Evolutionary conservation across 345 rosid genomes (phyloP).

Genomic region (Triadica sebifera): DNA sequence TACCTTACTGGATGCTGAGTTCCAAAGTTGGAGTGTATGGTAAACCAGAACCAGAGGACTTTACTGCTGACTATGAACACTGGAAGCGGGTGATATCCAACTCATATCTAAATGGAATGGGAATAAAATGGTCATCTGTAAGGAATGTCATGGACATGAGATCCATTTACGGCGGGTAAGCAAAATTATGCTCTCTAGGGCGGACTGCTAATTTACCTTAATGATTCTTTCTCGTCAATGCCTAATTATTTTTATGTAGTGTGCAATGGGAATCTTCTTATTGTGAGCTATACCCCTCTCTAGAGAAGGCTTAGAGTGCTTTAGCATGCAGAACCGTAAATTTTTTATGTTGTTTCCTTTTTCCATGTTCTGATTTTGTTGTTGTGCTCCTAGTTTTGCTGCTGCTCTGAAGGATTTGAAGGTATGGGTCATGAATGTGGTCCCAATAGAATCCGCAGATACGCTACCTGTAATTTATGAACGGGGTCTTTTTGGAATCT

Average conservation of each 20-base stretch:
- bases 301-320: background rate
- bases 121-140: conserved; percentile 79
- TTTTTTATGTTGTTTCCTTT: background rate
- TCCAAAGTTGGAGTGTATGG: conserved; percentile 91
- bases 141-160: conserved; percentile 99
- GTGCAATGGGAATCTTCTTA: background rate
- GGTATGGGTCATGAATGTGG: conserved; percentile 95
- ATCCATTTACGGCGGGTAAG: conserved; percentile 93
- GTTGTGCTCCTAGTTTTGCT: conserved; percentile 63
- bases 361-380: conserved; percentile 12
- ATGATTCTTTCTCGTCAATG: background rate
- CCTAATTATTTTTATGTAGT: background rate
- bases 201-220: background rate
- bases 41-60: conserved; percentile 87
- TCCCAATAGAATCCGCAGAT: conserved; percentile 81
- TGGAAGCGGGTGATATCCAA: conserved; percentile 89
- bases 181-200: background rate
- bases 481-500: conserved; percentile 87
- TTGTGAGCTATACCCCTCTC: background rate
- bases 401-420: conserved; percentile 80
- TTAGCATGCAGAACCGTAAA: background rate
- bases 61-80: conserved; percentile 65
- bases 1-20: conserved; percentile 83
- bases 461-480: conserved; percentile 88
- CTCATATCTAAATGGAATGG: conserved; percentile 77